Evolutionary conservation across 2,329 filamentous ascomycete species (phyloP), one percentile per base, ranked within the genome.

Genomic region (Beauveria bassiana): DNA sequence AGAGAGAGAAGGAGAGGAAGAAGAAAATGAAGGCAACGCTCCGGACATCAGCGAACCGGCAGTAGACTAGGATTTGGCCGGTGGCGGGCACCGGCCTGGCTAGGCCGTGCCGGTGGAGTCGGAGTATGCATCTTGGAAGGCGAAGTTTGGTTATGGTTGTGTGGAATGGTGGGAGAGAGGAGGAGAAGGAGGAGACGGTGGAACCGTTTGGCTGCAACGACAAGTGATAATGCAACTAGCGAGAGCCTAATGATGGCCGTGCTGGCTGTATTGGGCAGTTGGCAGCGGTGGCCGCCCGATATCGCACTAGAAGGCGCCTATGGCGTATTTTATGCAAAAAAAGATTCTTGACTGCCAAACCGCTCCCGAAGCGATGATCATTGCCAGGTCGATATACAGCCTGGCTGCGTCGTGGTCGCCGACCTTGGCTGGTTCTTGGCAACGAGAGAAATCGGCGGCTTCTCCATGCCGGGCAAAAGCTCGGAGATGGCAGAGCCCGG

Each of bases 251-350:
- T 16, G 38, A 38, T 34, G 50, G 34, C 28, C n/a, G 26, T 51
- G 22, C 14, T 26, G 34, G 46, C 34, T 47, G 38, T 24, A 34
- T 50, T 51, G 34, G 47, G 55, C 47, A 42, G 38, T 34, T 43
- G n/a, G n/a, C 10, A 10, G 22, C 22, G 24, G 38, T 20, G 3
- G 57, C 24, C 34, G 47, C 38, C 59, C 59, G 59, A 61, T 61
- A 61, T 49, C 59, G 59, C 59, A 59, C 38, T n/a, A 22, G 42
- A 28, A n/a, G 26, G 43, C 54, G 54, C 28, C 40, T 10, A 38
- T 38, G 34, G 34, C 34, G 34, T 16, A 38, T 7, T 45, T 22
- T n/a, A 14, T 51, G 49, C 22, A 22, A 12, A 26, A 10, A 47
- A 22, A 10, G 34, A 22, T 24, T 3, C 12, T 38, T 47, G 9